These are phyloP conservation scores for Chalciporus sp. DNA, from an alignment of 1,284 basidiomycete genomes.

Conservation along the genomic window DNA sequence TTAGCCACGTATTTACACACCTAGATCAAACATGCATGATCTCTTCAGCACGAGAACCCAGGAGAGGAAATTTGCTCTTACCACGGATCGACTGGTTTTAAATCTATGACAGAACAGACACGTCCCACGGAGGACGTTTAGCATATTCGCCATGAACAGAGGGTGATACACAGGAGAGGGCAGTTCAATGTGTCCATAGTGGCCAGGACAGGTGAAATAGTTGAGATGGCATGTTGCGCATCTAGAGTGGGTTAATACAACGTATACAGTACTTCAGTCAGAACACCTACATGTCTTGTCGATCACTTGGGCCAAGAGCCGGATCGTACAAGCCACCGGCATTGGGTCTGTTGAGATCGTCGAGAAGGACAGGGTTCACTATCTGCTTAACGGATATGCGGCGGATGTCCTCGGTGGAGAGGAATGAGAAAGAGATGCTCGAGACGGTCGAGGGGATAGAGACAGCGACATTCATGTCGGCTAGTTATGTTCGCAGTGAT, in stretches of 20 bases:
- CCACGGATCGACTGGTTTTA: conserved; percentile 78
- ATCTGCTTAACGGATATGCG: conserved; percentile 97
- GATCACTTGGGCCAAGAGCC: conserved; percentile 88
- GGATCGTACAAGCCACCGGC: conserved; percentile 95
- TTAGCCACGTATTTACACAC: conserved; percentile 85
- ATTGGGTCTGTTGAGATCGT: conserved; percentile 93
- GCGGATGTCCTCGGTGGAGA: conserved; percentile 88
- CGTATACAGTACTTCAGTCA: not conserved
- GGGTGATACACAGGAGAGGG: conserved; percentile 97
- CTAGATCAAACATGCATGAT: conserved; percentile 41
- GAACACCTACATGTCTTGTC: conserved; percentile 81
- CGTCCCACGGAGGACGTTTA: conserved; percentile 84
- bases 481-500: not conserved
- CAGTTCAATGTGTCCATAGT: conserved; percentile 99
- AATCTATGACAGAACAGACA: conserved; percentile 97
- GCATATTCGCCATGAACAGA: conserved; percentile 93
- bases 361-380: conserved; percentile 90
- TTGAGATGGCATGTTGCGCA: conserved; percentile 93
- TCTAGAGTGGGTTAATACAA: conserved; percentile 45
- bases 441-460: conserved; percentile 85
- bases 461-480: conserved; percentile 88
- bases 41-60: conserved; percentile 13
- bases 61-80: conserved; percentile 43
- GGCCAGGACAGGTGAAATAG: conserved; percentile 95
- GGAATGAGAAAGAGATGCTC: conserved; percentile 93